A percentile compares a stretch with the other conserved stretches of the same genome.
Evolutionary conservation across 192 early-diverging fungal species (phyloP).

Genomic region (Coemansia sp.): DNA sequence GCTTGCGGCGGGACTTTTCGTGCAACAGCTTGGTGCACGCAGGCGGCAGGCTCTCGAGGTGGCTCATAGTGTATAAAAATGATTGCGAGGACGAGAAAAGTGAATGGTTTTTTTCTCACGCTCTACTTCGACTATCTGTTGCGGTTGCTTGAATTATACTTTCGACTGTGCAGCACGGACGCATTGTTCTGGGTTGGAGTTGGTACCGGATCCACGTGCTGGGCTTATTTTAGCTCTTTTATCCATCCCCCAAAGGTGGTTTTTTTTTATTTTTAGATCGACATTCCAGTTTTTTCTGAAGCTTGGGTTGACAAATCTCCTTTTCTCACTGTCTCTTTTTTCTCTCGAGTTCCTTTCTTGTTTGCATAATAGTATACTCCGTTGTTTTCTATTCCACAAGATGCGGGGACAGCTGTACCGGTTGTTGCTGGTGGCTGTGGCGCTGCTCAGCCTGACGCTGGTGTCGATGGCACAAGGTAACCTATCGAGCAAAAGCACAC

Average conservation of each 20-base stretch:
- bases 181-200: not conserved
- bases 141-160: no score
- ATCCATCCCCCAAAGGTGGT: not conserved
- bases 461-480: constrained; percentile 25
- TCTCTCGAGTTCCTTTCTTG: constrained; percentile 1
- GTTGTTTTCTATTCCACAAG: not conserved
- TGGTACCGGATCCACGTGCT: no score
- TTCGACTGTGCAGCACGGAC: not conserved
- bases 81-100: not conserved
- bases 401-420: constrained; percentile 37
- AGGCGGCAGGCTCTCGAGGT: constrained; percentile 17
- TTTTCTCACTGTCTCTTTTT: constrained; percentile 1
- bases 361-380: not conserved
- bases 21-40: constrained; percentile 42
- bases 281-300: no score
- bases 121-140: no score
- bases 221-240: no score
- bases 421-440: constrained; percentile 25
- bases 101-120: not conserved
- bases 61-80: constrained; percentile 15
- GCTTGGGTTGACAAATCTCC: not conserved
- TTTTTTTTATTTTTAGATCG: constrained; percentile 1
- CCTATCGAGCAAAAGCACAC: no score
- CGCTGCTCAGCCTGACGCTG: constrained; percentile 24
- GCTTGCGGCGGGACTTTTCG: constrained; percentile 40